Evolutionary conservation across 139 green algal genomes (phyloP), one percentile per base, ranked within the genome.

Genomic region (Edaphochlamys debaryana): DNA sequence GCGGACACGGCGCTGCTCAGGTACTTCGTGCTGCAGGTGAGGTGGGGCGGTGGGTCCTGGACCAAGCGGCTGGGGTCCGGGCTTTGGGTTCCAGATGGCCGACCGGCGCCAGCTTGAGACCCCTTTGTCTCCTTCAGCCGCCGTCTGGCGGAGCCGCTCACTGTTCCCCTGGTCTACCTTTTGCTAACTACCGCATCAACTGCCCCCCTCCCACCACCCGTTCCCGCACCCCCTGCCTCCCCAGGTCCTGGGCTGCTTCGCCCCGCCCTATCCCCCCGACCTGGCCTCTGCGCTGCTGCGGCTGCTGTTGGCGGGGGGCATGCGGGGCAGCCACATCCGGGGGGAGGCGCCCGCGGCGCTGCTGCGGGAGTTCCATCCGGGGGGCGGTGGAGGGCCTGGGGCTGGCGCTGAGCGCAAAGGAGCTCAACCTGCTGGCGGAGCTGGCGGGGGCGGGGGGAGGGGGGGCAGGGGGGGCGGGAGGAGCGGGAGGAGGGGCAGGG

Each of bases 301-400:
- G 58, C 60, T 81, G 60, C 75, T 81, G 75, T 41, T 81, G 75
- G 60, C 60, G 7, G 75, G 60, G 60, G 75, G 75, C 0, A 38
- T 81, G 75, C 75, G 75, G 7, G 60, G 60, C n/a, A 81, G 56
- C 60, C 62, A 81, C 75, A 60, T 81, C 38, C 75, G 75, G 19
- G 42, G 29, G 5, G 75, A 71, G 58, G 75, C 9, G 30, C n/a
- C 40, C 38, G 75, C 60, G 58, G 75, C 75, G 75, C 42, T 81
- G 75, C 60, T 81, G 75, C 75, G 75, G 30, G 75, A 81, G 75
- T 81, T 81, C 60, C n/a, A n/a, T n/a, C n/a, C 60, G 60, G 41
- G 13, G 23, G 38, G 75, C 60, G 41, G 75, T 60, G 38, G 75
- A 81, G 60, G 58, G 52, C 15, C 73, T 63, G 36, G 41, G 17